Conservation (phyloP, 2,329 filamentous ascomycete genomes). For the Colletotrichum neosansevieriae region DNA sequence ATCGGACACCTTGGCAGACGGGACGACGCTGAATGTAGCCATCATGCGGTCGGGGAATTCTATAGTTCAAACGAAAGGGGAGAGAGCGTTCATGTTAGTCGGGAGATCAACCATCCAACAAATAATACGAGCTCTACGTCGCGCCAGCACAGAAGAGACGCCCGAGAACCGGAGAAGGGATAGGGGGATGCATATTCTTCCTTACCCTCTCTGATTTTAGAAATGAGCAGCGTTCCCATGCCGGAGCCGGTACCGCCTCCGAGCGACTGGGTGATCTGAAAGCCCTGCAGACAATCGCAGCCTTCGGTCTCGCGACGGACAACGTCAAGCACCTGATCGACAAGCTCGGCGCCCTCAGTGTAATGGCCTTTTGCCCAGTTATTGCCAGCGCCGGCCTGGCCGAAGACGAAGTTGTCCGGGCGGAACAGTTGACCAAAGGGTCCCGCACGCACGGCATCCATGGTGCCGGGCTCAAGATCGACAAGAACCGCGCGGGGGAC, state of each 20-base stretch:
- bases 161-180: too few relatives aligned
- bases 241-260: slow-evolving; percentile 99
- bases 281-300: slow-evolving; percentile 99
- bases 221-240: slow-evolving; percentile 99
- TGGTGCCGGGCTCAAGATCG: slow-evolving; percentile 99
- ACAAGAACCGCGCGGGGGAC: slow-evolving; percentile 99
- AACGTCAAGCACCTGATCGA: slow-evolving; percentile 97
- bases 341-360: slow-evolving; percentile 98
- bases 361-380: slow-evolving; percentile 99
- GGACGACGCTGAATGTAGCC: slow-evolving; percentile 99
- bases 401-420: slow-evolving; percentile 99
- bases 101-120: too few relatives aligned
- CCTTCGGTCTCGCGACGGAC: slow-evolving; percentile 98
- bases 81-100: too few relatives aligned
- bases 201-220: slow-evolving; percentile 90
- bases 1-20: slow-evolving; percentile 99
- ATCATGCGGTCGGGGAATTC: slow-evolving; percentile 99
- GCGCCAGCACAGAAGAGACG: too few relatives aligned
- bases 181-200: too few relatives aligned
- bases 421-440: slow-evolving; percentile 99
- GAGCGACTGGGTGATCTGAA: slow-evolving; percentile 99
- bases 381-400: slow-evolving; percentile 99
- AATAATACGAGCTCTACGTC: too few relatives aligned
- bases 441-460: slow-evolving; percentile 98
- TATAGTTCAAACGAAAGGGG: too few relatives aligned